A percentile compares a stretch with the other conserved stretches of the same genome.
These are phyloP conservation scores for Leccinum olivaceopallidum DNA, from an alignment of 768 basidiomycete genomes.

Conservation along the genomic window DNA sequence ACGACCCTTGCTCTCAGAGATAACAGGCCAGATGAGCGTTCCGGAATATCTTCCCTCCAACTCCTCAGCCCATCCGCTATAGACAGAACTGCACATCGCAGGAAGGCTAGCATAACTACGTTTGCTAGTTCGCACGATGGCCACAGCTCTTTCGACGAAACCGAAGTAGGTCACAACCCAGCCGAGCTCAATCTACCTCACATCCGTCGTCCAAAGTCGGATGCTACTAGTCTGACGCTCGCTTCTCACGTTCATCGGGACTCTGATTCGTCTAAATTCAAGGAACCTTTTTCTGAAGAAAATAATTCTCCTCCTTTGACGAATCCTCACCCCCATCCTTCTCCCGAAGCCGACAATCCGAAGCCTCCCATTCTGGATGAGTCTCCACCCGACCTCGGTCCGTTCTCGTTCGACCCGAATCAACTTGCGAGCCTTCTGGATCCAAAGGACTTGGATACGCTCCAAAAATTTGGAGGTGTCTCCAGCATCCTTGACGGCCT, in stretches of 20 bases:
- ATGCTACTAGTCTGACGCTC: conserved; percentile 35
- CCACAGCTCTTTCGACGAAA: conserved; percentile 41
- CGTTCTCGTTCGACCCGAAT: conserved; percentile 74
- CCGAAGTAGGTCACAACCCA: conserved; percentile 50
- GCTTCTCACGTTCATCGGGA: conserved; percentile 41
- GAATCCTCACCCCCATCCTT: conserved; percentile 26
- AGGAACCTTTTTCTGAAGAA: conserved; percentile 4
- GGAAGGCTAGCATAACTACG: conserved; percentile 59
- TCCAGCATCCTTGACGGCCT: conserved; percentile 67
- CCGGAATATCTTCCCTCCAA: conserved; percentile 51
- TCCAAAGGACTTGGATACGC: conserved; percentile 73
- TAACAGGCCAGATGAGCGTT: conserved; percentile 62
- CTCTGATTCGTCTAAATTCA: conserved; percentile 34
- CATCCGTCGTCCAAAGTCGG: conserved; percentile 37
- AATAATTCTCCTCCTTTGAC: conserved; percentile 16
- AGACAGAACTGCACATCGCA: conserved; percentile 39
- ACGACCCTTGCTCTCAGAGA: conserved; percentile 61
- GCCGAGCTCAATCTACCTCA: conserved; percentile 27
- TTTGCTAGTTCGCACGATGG: conserved; percentile 45
- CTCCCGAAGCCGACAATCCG: conserved; percentile 17
- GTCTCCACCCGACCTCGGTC: conserved; percentile 54
- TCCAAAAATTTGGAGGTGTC: conserved; percentile 72
- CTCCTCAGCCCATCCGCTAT: conserved; percentile 46
- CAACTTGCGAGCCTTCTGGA: conserved; percentile 85
- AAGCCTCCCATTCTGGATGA: conserved; percentile 38